phyloP scores from a whole-genome alignment of 805 yeast species.

The Starmerella kuoi region DNA sequence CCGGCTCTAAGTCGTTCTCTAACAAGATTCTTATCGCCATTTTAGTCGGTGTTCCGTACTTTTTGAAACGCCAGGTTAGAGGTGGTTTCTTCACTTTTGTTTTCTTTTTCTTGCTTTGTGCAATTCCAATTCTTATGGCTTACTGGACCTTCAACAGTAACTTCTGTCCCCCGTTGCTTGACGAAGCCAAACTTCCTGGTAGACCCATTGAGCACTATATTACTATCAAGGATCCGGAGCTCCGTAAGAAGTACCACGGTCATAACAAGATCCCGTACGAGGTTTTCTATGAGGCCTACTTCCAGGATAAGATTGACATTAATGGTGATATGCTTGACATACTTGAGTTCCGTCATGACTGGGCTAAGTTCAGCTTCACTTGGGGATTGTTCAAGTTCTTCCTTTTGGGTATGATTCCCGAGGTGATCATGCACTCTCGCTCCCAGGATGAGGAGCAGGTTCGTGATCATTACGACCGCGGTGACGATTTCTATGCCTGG shows the following conservation, averaged over 20 bases:
- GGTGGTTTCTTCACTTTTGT: slow-evolving; percentile 55
- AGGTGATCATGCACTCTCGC: slow-evolving; percentile 80
- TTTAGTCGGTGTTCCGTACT: slow-evolving; percentile 47
- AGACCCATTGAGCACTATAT: slow-evolving; percentile 67
- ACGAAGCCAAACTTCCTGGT: slow-evolving; percentile 62
- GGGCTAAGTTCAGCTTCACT: slow-evolving; percentile 77
- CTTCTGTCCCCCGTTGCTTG: slow-evolving; percentile 69
- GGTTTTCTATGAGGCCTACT: slow-evolving; percentile 79
- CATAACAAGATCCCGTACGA: slow-evolving; percentile 75
- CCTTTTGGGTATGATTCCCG: slow-evolving; percentile 81
- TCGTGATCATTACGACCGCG: slow-evolving; percentile 89
- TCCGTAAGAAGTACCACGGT: slow-evolving; percentile 59
- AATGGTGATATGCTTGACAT: slow-evolving; percentile 79
- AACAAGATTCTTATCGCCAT: slow-evolving; percentile 43
- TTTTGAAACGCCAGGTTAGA: slow-evolving; percentile 51
- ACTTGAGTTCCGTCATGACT: slow-evolving; percentile 79
- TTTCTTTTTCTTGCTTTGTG: slow-evolving; percentile 43
- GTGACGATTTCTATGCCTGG: slow-evolving; percentile 91
- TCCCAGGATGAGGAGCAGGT: slow-evolving; percentile 96
- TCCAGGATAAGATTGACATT: slow-evolving; percentile 70
- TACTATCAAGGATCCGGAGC: slow-evolving; percentile 64
- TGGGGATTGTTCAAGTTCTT: slow-evolving; percentile 64
- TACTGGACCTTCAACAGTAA: slow-evolving; percentile 74
- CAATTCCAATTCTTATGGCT: slow-evolving; percentile 62
- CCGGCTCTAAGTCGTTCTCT: slow-evolving; percentile 66